Base-by-base conservation (phyloP, 768 basidiomycete genomes). In the Tulasnella calospora region DNA sequence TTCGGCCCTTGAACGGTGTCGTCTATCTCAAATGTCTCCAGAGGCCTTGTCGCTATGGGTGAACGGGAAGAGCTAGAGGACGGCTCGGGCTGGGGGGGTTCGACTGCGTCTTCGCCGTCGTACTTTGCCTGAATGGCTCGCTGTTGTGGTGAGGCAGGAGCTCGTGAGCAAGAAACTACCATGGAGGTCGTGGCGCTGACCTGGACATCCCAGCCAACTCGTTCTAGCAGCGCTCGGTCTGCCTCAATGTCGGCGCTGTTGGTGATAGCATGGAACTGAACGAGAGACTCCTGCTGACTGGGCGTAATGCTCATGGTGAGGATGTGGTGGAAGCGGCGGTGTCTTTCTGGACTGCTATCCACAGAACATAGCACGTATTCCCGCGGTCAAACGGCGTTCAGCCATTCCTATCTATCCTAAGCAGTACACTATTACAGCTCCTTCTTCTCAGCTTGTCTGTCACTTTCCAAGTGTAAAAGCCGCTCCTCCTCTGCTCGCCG, bases 151-250 rank as follows among this genome's bases (percentile, higher is more conserved):
- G 81, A 78, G 79, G 71, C 33, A 30, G 40, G 57, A 35, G 40
- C 38, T 51, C 33, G 44, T 70, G 55, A 61, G 35, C 46, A n/a
- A 35, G n/a, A 35, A 27, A 33, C n/a, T 73, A 36, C 30, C 71
- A 47, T 30, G 67, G 23, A 19, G 79, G 76, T 44, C 46, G 46
- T 3, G n/a, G 27, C 8, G 80, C 87, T 80, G 76, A 91, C 92
- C 87, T 91, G 87, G 41, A 94, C 88, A 84, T 92, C 89, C 92
- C 92, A 94, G 72, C 87, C 87, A 12, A 91, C 90, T 78, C 88
- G 90, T 51, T 86, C 83, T 21, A 94, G 85, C 0, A 94, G 87
- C 44, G 85, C 83, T n/a, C 89, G 85, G 6, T 92, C 88, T 1
- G 89, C 88, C 1, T 91, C 90, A 40, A 88, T 87, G 82, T 92